Conservation (phyloP, 805 yeast genomes). For the Metschnikowia anglica region DNA sequence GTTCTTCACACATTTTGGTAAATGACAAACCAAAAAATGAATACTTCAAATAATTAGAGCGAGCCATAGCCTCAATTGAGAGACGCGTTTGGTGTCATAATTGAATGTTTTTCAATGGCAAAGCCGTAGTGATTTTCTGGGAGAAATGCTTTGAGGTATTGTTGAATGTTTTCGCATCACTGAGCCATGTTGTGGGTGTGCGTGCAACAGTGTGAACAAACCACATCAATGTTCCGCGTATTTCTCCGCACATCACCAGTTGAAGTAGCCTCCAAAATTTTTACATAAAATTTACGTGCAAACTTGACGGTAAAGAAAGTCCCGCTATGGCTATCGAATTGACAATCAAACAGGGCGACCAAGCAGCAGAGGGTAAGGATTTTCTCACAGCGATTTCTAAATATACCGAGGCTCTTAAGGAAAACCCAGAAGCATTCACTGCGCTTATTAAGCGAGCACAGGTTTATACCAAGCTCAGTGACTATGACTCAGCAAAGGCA, state of each 20-base stretch:
- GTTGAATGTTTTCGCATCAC: too few species aligned
- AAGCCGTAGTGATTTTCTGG: too few species aligned
- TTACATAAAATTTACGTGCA: too few species aligned
- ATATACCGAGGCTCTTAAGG: conserved; percentile 40
- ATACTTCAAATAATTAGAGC: not conserved
- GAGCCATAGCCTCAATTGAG: not conserved
- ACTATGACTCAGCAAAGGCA: conserved; percentile 48
- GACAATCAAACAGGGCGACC: conserved; percentile 36
- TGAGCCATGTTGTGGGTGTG: too few species aligned
- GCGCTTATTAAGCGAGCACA: conserved; percentile 52
- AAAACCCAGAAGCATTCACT: conserved; percentile 45
- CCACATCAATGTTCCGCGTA: too few species aligned
- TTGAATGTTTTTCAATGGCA: too few species aligned
- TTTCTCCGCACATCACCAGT: conserved; percentile 3
- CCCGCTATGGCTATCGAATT: conserved; percentile 41
- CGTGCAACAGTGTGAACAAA: too few species aligned
- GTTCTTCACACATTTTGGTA: conserved; percentile 9
- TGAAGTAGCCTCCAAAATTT: not conserved
- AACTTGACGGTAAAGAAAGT: too few species aligned
- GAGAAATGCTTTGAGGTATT: too few species aligned
- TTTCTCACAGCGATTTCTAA: conserved; percentile 44
- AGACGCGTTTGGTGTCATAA: not conserved
- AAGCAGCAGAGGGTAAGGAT: conserved; percentile 31
- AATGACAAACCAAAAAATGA: too few species aligned
- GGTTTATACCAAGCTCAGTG: conserved; percentile 46